Base-by-base conservation (phyloP, 805 yeast species). In the Myxozyma geophila region DNA sequence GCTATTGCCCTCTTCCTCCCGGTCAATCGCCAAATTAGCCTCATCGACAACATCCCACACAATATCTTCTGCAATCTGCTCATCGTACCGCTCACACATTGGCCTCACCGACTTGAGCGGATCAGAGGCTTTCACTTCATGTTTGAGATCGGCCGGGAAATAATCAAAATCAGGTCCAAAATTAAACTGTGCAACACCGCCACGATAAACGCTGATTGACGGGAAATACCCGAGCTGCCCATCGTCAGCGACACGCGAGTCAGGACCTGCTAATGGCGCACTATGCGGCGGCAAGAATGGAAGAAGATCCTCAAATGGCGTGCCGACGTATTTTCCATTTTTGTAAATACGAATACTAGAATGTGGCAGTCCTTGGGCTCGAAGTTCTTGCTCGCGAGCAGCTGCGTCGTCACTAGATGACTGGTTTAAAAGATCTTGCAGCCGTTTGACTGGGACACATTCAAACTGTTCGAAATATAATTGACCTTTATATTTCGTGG, bases 211-310 rank as follows among this genome's bases (percentile, higher is more conserved):
- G 59, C 96, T 89, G 40, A 90, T 81, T 78, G 92, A 90, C 1
- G 99, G 98, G 76, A 87, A 95, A 74, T 95, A 95, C 0, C 98
- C 99, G 59, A 91, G 76, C 49, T 85, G 78, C 0, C 96, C 96
- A 73, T 95, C 97, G 73, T 95, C 96, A 7, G 69, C 70, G 9
- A 72, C 68, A 2, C 69, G 68, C 2, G 70, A 69, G 15, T 67
- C 70, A 17, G 69, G 59, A 10, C 71, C 61, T 1, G 70, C 54
- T 44, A 71, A 73, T 62, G 65, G 78, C 52, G 71, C 86, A 47
- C 92, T 84, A 61, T 87, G 81, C 2, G 96, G 92, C 0, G 98
- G 97, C 54, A 89, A 75, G 71, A 90, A 92, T 33, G 91, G 88
- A 66, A 84, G 85, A 46, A 93, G 74, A 39, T 86, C 83, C 62